Evolutionary conservation across 441 rosid genomes (phyloP).

Genomic region (Dalechampia spathulata): DNA sequence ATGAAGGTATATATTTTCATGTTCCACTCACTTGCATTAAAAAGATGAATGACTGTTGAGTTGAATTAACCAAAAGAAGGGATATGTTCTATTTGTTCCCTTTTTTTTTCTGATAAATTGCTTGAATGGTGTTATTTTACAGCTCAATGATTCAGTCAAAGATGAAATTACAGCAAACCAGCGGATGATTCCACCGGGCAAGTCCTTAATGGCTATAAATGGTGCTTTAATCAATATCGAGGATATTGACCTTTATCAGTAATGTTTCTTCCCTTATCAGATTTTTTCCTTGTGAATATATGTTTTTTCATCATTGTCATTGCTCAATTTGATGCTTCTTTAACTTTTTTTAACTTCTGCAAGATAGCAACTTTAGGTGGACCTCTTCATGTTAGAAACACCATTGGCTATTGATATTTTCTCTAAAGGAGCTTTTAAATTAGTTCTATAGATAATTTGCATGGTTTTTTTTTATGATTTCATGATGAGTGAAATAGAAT

Average conservation of each 20-base stretch:
- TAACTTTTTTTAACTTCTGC: background rate
- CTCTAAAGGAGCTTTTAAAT: background rate
- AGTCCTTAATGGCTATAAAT: constrained; percentile 94
- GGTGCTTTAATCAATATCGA: constrained; percentile 95
- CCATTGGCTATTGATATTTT: too few species aligned
- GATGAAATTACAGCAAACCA: constrained; percentile 95
- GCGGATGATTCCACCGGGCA: constrained; percentile 96
- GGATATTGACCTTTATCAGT: constrained; percentile 91
- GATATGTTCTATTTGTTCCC: background rate
- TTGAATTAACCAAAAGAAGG: constrained; percentile 1
- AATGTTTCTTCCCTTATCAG: constrained; percentile 34
- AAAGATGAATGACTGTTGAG: constrained; percentile 2
- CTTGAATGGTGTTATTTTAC: constrained; percentile 23
- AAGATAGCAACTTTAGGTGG: background rate
- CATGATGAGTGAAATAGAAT: background rate
- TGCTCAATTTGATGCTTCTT: too few species aligned
- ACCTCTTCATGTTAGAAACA: background rate
- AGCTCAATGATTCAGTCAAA: constrained; percentile 88
- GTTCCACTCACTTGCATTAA: background rate
- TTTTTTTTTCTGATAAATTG: constrained; percentile 11
- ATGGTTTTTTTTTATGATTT: background rate
- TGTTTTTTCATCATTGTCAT: too few species aligned
- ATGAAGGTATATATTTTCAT: constrained; percentile 67
- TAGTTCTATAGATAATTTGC: background rate
- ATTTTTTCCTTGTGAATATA: background rate